Base-by-base conservation (phyloP, 352 stramenopile species). In the Salisapilia sapeloensis region DNA sequence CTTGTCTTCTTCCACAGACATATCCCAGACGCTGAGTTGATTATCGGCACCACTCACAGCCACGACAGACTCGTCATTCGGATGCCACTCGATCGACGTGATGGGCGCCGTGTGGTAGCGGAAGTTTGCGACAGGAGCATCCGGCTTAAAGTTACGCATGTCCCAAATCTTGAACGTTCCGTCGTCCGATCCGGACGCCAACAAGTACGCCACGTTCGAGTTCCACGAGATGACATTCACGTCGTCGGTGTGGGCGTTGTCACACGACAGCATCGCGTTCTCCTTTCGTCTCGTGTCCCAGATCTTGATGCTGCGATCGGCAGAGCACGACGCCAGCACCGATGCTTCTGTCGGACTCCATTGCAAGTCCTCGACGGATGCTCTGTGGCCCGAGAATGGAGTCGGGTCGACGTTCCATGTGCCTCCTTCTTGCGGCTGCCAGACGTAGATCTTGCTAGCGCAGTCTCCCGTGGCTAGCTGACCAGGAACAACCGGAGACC, bases 181-280 rank as follows among this genome's bases (percentile, higher is more conserved):
- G 54, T 99, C 95, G 57, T 99, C 96, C 35, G 75, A 93, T 25
- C 94, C 96, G 9, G 86, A 97, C 1, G 93, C 94, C 19, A 99
- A 59, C 35, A 99, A 56, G 55, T 98, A 98, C 3, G 74, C 70
- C 4, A 99, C 93, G 53, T 95, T 92, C 24, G 71, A 61, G 76
- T 99, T 99, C 96, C 96, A 99, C 44, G 71, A 82, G 44, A 99
- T 93, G 18, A 99, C 94, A 62, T 99, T 99, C 19, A 99, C 92
- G 56, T 99, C 96, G 25, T 92, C 61, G 29, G 92, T 77, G 48
- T 97, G 90, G 17, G 91, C 87, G 26, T 86, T 56, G 33, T 96
- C 67, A n/a, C n/a, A n/a, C 37, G 85, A 80, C 30, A 98, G 53
- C 89, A 98, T 97, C 40, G 84, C 80, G 40, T 78, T 70, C 17